These are phyloP conservation scores for Pleurotus citrinopileatus DNA, from an alignment of 768 basidiomycete species.

Conservation along the genomic window DNA sequence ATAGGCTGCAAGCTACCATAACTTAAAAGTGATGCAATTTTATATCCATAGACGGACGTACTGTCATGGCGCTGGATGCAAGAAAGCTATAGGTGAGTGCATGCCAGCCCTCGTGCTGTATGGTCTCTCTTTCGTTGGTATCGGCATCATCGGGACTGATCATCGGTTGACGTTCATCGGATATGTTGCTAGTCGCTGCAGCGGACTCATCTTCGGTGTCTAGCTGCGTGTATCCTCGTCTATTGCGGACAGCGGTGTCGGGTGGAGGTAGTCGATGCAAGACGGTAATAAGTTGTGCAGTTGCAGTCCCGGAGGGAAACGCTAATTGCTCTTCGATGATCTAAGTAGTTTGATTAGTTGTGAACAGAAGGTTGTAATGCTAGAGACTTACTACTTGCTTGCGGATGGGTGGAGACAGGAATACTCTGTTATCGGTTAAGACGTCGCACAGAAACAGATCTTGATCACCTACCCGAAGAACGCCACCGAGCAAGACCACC, in stretches of 20 bases:
- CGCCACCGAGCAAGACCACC: slow-evolving; percentile 89
- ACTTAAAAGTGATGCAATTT: slow-evolving; percentile 9
- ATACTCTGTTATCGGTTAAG: slow-evolving; percentile 59
- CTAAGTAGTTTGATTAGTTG: slow-evolving; percentile 32
- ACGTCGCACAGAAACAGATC: not conserved
- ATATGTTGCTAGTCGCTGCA: slow-evolving; percentile 13
- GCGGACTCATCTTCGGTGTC: slow-evolving; percentile 30
- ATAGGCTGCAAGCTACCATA: slow-evolving; percentile 70
- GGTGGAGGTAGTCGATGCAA: slow-evolving; percentile 77
- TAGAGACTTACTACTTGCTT: slow-evolving; percentile 91
- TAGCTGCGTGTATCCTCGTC: slow-evolving; percentile 53
- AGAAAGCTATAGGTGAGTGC: slow-evolving; percentile 77
- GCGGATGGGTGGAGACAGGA: slow-evolving; percentile 90
- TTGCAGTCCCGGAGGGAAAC: slow-evolving; percentile 95
- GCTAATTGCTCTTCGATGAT: slow-evolving; percentile 92
- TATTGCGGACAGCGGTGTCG: slow-evolving; percentile 49
- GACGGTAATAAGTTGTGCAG: slow-evolving; percentile 91
- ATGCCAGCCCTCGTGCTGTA: slow-evolving; percentile 72
- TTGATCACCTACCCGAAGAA: slow-evolving; percentile 73
- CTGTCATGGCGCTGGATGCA: slow-evolving; percentile 74
- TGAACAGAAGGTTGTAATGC: not conserved
- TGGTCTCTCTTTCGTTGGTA: slow-evolving; percentile 40
- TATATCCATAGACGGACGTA: slow-evolving; percentile 31
- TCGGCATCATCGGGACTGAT: slow-evolving; percentile 27
- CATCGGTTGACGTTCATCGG: slow-evolving; percentile 10